These are phyloP conservation scores for Clarireedia paspali DNA, from an alignment of 2,329 filamentous ascomycete genomes.

Conservation along the genomic window DNA sequence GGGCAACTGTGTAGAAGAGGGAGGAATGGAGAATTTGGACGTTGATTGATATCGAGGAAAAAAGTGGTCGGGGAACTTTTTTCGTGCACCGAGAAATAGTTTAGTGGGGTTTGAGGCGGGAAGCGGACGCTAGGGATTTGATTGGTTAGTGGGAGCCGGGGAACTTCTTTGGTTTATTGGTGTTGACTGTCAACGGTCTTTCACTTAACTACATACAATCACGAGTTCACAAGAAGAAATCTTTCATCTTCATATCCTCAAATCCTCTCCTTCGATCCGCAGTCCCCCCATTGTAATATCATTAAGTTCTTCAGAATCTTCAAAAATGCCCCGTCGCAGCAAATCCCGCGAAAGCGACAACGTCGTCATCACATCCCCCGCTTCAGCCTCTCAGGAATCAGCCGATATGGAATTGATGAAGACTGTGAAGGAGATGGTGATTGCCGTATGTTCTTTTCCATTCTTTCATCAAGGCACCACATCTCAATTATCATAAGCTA, in stretches of 20 bases:
- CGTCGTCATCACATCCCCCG: not conserved
- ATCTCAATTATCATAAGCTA: not conserved
- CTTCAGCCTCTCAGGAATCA: not conserved
- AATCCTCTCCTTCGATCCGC: not conserved
- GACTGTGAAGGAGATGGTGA: not conserved
- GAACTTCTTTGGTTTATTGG: too few relatives aligned
- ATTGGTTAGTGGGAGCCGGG: not conserved
- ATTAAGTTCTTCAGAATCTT: too few relatives aligned
- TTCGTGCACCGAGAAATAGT: not conserved
- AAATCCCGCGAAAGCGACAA: too few relatives aligned
- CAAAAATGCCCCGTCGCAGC: too few relatives aligned
- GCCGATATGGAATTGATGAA: not conserved
- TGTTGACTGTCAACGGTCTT: too few relatives aligned
- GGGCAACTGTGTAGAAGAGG: not conserved
- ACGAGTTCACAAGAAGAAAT: not conserved
- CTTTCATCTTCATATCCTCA: not conserved
- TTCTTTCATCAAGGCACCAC: not conserved
- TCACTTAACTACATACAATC: too few relatives aligned
- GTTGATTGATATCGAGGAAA: constrained; percentile 3
- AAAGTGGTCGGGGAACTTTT: constrained; percentile 9
- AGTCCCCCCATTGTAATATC: too few relatives aligned
- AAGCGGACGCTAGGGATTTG: not conserved
- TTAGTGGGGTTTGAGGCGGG: not conserved
- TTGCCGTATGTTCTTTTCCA: not conserved
- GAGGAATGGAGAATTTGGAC: not conserved